Percentiles rank a stretch among this genome's conserved stretches.
phyloP scores from a whole-genome alignment of 441 rosid species.

The Croton laevigatus region DNA sequence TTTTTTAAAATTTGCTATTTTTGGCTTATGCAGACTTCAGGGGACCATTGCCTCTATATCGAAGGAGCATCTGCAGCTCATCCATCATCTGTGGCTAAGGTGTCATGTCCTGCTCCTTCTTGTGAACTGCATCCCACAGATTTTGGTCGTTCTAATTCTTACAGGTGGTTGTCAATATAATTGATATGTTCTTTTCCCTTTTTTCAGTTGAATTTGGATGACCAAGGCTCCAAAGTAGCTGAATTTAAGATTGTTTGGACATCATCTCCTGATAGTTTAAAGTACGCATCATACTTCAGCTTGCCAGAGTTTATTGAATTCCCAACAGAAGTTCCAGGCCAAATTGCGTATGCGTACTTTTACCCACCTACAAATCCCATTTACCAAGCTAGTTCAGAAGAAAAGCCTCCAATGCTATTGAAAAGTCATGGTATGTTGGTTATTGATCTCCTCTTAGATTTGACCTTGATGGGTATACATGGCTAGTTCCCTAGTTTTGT shows the following conservation, averaged over 20 bases:
- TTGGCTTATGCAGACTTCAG: conserved; percentile 47
- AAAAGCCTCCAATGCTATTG: conserved; percentile 79
- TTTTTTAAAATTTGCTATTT: conserved; percentile 18
- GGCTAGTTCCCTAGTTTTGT: background rate
- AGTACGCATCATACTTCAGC: conserved; percentile 65
- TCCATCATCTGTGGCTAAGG: conserved; percentile 89
- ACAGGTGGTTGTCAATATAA: conserved; percentile 2
- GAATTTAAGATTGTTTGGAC: conserved; percentile 76
- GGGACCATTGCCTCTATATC: conserved; percentile 58
- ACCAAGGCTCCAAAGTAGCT: conserved; percentile 35
- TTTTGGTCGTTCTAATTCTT: background rate
- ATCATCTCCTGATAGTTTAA: conserved; percentile 67
- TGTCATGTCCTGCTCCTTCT: conserved; percentile 23
- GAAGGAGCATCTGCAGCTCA: conserved; percentile 81
- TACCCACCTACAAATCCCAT: conserved; percentile 75
- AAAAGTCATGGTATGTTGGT: conserved; percentile 77
- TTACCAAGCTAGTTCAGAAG: conserved; percentile 59
- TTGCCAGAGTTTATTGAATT: conserved; percentile 84
- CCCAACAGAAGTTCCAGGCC: conserved; percentile 79
- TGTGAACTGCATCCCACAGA: background rate
- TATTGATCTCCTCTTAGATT: background rate
- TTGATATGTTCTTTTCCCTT: conserved; percentile 6
- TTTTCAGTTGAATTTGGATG: conserved; percentile 70
- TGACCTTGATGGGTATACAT: background rate
- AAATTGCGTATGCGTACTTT: conserved; percentile 81